These are phyloP conservation scores for Sungouiella blattae DNA, from an alignment of 805 yeast genomes.

Conservation along the genomic window DNA sequence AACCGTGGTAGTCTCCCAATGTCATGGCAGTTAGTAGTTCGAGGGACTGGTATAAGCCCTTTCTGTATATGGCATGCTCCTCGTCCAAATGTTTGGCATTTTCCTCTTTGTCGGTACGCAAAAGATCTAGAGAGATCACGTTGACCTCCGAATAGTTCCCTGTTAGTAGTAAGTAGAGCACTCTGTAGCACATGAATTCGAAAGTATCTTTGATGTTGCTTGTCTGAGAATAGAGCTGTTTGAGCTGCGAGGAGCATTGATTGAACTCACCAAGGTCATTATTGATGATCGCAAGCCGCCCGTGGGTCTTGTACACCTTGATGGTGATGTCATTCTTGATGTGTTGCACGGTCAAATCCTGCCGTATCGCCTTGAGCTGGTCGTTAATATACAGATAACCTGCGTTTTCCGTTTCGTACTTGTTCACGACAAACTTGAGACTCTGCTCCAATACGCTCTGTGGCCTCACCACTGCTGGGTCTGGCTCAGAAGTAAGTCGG, in stretches of 20 bases:
- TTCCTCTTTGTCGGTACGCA: constrained; percentile 2
- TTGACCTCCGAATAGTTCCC: constrained; percentile 57
- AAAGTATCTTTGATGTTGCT: constrained; percentile 8
- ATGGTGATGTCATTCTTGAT: constrained; percentile 75
- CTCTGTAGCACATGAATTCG: constrained; percentile 71
- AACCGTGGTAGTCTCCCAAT: constrained; percentile 23
- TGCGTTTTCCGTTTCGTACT: constrained; percentile 43
- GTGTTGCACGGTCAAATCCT: constrained; percentile 89
- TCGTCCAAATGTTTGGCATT: not conserved
- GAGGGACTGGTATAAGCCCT: constrained; percentile 11
- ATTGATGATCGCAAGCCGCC: constrained; percentile 78
- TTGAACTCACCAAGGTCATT: constrained; percentile 91
- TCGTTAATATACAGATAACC: constrained; percentile 77
- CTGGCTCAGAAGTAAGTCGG: constrained; percentile 87
- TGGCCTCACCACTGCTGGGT: constrained; percentile 82
- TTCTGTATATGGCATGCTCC: constrained; percentile 2
- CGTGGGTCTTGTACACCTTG: constrained; percentile 79
- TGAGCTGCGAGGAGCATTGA: constrained; percentile 85
- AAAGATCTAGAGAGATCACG: constrained; percentile 26
- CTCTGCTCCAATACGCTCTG: constrained; percentile 56
- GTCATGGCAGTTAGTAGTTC: constrained; percentile 6
- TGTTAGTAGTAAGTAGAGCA: constrained; percentile 73
- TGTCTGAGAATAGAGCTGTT: constrained; percentile 49
- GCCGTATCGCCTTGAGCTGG: constrained; percentile 89
- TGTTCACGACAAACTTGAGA: constrained; percentile 48